Evolutionary conservation across 768 basidiomycete genomes (phyloP).

Genomic region (Rhizopogon roseolus): DNA sequence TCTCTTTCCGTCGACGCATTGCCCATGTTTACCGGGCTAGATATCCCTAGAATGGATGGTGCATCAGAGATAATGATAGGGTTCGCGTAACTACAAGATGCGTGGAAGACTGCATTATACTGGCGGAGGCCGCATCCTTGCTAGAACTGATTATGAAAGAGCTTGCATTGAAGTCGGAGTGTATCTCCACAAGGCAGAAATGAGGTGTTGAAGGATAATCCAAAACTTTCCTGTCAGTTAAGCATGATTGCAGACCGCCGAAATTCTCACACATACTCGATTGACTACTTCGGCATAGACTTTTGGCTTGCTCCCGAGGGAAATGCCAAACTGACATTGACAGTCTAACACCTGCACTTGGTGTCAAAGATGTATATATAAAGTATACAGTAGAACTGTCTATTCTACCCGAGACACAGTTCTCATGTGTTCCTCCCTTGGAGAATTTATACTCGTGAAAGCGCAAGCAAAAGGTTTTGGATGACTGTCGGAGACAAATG

Average conservation of each 20-base stretch:
- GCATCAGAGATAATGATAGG: neutral
- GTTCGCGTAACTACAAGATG: neutral
- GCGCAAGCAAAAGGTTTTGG: conserved; percentile 1
- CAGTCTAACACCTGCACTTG: too few species aligned
- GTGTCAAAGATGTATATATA: too few species aligned
- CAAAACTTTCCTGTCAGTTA: conserved; percentile 11
- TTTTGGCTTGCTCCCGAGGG: too few species aligned
- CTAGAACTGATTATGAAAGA: conserved; percentile 9
- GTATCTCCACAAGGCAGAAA: conserved; percentile 15
- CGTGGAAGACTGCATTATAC: neutral
- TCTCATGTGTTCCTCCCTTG: neutral
- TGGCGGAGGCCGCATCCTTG: neutral
- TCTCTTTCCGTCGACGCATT: neutral
- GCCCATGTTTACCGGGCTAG: neutral
- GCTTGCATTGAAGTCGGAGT: conserved; percentile 14
- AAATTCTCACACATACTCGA: too few species aligned
- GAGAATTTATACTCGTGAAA: neutral
- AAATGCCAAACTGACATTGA: too few species aligned
- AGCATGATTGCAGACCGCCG: neutral
- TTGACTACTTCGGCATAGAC: too few species aligned
- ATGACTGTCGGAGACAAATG: neutral
- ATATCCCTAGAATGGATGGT: neutral
- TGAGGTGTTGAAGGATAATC: conserved; percentile 9
- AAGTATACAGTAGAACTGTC: too few species aligned
- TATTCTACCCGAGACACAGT: neutral